Conservation (phyloP, 2,329 filamentous ascomycete species). For the Aspergillus sp. region DNA sequence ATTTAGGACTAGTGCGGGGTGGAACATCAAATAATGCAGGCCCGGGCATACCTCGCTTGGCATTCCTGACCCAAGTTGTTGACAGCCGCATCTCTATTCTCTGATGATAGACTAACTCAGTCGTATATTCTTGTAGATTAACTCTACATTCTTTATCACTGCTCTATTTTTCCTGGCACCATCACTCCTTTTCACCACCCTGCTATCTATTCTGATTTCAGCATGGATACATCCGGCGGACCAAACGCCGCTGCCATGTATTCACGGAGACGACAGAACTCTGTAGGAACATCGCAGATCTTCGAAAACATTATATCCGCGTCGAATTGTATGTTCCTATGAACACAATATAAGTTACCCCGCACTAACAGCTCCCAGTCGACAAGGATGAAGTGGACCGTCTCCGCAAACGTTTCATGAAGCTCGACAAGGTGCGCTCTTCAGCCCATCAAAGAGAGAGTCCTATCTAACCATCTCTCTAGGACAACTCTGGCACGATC, state of each 20-base stretch:
- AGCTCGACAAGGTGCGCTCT: conserved; percentile 80
- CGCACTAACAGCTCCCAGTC: conserved; percentile 56
- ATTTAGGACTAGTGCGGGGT: conserved; percentile 45
- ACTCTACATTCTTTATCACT: conserved; percentile 1
- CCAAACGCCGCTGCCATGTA: conserved; percentile 47
- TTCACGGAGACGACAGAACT: conserved; percentile 43
- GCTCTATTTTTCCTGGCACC: conserved; percentile 4
- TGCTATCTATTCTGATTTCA: conserved; percentile 1
- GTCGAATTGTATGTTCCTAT: conserved; percentile 74
- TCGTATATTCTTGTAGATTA: conserved; percentile 1
- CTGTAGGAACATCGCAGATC: conserved; percentile 61
- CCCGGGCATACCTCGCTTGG: conserved; percentile 16
- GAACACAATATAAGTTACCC: neutral
- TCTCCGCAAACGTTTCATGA: conserved; percentile 97
- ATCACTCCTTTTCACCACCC: neutral
- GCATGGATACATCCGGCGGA: conserved; percentile 35
- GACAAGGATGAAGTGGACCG: conserved; percentile 96
- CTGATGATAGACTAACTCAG: neutral
- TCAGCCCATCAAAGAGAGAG: neutral
- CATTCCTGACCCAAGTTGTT: conserved; percentile 7
- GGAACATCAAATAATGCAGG: conserved; percentile 41
- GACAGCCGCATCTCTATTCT: conserved; percentile 7
- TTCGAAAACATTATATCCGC: conserved; percentile 95
- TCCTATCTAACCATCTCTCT: neutral
- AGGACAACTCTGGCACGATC: conserved; percentile 98